Evolutionary conservation across 1,284 basidiomycete species (phyloP), one percentile per base, ranked within the genome.

Genomic region (Ceratobasidium sp.): DNA sequence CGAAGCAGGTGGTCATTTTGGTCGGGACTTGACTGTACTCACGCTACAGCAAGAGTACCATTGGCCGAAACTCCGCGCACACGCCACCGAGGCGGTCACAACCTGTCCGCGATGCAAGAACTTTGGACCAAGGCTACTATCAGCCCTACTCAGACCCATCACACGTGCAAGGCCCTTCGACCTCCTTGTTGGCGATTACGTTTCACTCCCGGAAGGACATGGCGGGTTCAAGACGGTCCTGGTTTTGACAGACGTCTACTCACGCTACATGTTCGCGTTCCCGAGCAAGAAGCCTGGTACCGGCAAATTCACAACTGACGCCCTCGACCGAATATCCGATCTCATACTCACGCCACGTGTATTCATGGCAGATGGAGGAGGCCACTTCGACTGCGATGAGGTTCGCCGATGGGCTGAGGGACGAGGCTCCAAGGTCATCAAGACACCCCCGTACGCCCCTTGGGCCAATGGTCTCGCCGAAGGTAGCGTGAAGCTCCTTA

Each of bases 381-480:
- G 79, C 0, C 84, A 87, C 61, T 87, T 87, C 78, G 80, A 84
- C 33, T 84, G 84, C 74, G 71, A 82, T 0, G 81, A 82, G 0
- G 82, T 87, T 0, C 8, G 56, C 0, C 79, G 77, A 1, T 83
- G 81, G 64, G 86, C 85, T 3, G 42, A 17, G n/a, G 10, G 23
- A 15, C 2, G 26, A 15, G 26, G 45, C 0, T 80, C 80, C 3
- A 75, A 81, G 8, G 75, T 79, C 1, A 78, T 83, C 0, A 76
- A 83, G 0, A 78, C 81, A 0, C 76, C 84, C 0, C 82, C 84
- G n/a, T 87, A 87, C 75, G 82, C 85, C 2, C 84, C 85, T 0
- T 86, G 84, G 84, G 75, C 85, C 7, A 85, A 85, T 39, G 82
- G 85, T 0, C 80, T 86, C 0, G 80, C 85, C 0, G 83, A 86